phyloP scores from a whole-genome alignment of 2,329 filamentous ascomycete species.

The Didymella keratinophila region DNA sequence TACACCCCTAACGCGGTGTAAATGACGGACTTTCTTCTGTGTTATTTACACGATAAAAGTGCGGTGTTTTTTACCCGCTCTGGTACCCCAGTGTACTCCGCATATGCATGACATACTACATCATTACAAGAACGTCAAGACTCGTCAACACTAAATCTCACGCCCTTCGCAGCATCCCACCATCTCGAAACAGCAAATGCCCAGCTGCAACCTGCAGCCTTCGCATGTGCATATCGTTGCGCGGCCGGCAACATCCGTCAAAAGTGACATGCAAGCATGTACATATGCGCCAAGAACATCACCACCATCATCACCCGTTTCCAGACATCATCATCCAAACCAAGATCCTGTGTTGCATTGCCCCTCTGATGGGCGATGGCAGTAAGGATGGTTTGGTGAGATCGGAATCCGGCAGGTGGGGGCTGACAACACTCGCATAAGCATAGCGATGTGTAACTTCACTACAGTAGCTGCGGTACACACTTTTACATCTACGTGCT shows the following conservation, averaged over 20 bases:
- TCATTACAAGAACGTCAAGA: not conserved
- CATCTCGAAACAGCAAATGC: conserved; percentile 15
- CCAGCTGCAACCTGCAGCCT: not conserved
- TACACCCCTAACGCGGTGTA: no score
- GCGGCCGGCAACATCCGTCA: conserved; percentile 14
- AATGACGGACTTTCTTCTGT: no score
- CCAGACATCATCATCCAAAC: not conserved
- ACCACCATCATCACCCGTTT: not conserved
- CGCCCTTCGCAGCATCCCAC: not conserved
- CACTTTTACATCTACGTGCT: not conserved
- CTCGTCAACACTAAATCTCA: not conserved
- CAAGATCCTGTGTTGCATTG: not conserved
- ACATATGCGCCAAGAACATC: conserved; percentile 13
- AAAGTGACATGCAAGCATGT: conserved; percentile 10
- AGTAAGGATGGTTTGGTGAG: not conserved
- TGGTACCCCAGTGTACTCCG: no score
- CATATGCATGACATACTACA: conserved; percentile 5
- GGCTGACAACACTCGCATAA: conserved; percentile 15
- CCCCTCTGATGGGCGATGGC: not conserved
- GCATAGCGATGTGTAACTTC: conserved; percentile 1
- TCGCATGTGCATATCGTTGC: conserved; percentile 9
- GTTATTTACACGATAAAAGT: no score
- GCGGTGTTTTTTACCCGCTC: no score
- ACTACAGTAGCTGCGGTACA: not conserved
- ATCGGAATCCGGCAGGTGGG: conserved; percentile 19